phyloP scores from a whole-genome alignment of 2,329 filamentous ascomycete species.

The Fusarium kyushuense region DNA sequence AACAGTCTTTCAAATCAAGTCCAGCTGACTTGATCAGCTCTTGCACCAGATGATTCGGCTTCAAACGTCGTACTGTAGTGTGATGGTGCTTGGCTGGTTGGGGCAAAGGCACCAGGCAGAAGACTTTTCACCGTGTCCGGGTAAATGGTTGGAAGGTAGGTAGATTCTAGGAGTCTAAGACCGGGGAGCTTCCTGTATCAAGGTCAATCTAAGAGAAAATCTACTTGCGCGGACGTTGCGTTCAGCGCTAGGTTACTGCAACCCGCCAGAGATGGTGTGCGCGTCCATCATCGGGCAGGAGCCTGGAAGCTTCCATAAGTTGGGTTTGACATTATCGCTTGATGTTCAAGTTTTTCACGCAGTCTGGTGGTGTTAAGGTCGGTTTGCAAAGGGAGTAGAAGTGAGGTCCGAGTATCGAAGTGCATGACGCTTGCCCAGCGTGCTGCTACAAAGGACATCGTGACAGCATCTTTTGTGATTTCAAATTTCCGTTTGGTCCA shows the following conservation, averaged over 20 bases:
- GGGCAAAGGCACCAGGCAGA: neutral
- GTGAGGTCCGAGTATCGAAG: neutral
- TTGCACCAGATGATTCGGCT: neutral
- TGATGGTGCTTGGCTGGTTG: neutral
- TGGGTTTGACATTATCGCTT: conserved; percentile 16
- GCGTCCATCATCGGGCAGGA: neutral
- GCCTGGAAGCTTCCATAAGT: neutral
- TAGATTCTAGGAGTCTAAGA: neutral
- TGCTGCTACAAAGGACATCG: neutral
- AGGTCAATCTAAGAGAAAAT: neutral
- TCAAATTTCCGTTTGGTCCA: neutral
- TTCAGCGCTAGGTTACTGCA: conserved; percentile 14
- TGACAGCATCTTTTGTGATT: neutral
- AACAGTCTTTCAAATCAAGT: neutral
- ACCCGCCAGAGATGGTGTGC: conserved; percentile 1
- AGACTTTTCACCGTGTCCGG: conserved; percentile 8
- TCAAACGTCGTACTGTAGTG: neutral
- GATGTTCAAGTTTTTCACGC: conserved; percentile 3
- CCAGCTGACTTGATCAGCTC: neutral
- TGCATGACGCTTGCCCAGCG: neutral
- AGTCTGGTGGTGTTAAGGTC: neutral
- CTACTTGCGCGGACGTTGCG: neutral
- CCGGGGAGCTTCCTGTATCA: conserved; percentile 1
- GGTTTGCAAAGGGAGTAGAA: neutral
- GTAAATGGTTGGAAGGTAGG: conserved; percentile 7